Evolutionary conservation across 2,329 filamentous ascomycete species (phyloP).

Genomic region (Sporothrix luriei): DNA sequence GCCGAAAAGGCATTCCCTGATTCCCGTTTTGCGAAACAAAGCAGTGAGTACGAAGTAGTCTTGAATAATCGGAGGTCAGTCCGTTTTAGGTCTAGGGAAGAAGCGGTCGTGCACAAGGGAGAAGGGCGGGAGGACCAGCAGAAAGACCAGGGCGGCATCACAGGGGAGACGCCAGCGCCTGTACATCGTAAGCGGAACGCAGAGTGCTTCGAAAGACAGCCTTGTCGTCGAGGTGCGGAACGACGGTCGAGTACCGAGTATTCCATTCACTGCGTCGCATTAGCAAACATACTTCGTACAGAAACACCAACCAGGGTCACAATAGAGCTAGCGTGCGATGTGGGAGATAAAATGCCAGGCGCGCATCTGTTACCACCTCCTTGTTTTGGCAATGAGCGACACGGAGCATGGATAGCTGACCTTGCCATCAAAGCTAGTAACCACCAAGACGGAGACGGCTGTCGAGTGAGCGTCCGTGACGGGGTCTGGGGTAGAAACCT

Average conservation of each 20-base stretch:
- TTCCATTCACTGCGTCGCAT: not conserved
- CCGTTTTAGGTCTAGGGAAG: constrained; percentile 3
- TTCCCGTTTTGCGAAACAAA: too few species aligned
- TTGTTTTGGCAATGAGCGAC: constrained; percentile 29
- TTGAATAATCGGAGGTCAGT: constrained; percentile 25
- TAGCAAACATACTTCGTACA: not conserved
- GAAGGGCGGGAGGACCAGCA: not conserved
- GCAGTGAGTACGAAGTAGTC: not conserved
- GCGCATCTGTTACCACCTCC: constrained; percentile 32
- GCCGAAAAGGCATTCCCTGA: not conserved
- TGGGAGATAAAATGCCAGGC: not conserved
- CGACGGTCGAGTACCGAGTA: not conserved
- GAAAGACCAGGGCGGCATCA: not conserved
- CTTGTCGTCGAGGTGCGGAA: not conserved
- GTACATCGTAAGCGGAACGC: not conserved
- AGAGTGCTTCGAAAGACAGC: not conserved
- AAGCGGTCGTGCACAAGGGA: not conserved
- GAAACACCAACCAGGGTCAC: not conserved
- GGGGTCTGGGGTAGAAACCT: constrained; percentile 1
- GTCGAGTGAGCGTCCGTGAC: not conserved
- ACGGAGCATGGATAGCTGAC: not conserved
- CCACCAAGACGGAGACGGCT: constrained; percentile 9
- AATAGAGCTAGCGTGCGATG: not conserved
- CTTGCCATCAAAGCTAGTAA: not conserved
- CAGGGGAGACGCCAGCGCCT: not conserved